These are phyloP conservation scores for Knoxdaviesia proteae DNA, from an alignment of 2,329 filamentous ascomycete genomes.

Conservation along the genomic window DNA sequence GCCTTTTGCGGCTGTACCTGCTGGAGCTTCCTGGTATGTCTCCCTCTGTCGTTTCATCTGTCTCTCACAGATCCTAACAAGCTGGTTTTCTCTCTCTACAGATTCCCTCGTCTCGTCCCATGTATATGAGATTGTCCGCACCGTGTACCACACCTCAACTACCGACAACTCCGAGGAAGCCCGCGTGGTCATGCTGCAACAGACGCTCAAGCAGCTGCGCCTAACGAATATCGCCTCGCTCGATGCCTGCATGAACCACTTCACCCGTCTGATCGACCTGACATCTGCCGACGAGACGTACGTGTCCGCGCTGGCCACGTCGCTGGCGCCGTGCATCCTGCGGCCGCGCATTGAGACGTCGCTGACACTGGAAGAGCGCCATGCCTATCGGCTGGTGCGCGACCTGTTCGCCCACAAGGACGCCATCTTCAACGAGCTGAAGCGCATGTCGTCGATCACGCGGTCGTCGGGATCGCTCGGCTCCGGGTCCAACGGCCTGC, in stretches of 20 bases:
- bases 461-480: conserved; percentile 38
- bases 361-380: conserved; percentile 87
- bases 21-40: conserved; percentile 73
- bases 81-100: conserved; percentile 17
- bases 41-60: not conserved
- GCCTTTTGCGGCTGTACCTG: conserved; percentile 80
- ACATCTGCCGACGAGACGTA: conserved; percentile 90
- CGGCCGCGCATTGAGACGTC: conserved; percentile 74
- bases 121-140: conserved; percentile 97
- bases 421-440: conserved; percentile 84
- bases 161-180: conserved; percentile 57
- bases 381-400: conserved; percentile 72
- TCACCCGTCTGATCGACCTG: conserved; percentile 86
- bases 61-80: not conserved
- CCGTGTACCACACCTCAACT: conserved; percentile 71
- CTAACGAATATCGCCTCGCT: conserved; percentile 97
- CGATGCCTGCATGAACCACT: conserved; percentile 94
- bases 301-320: conserved; percentile 49
- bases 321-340: conserved; percentile 67
- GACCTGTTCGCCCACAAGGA: conserved; percentile 91
- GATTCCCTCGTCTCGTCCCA: conserved; percentile 97
- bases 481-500: conserved; percentile 26
- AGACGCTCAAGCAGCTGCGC: conserved; percentile 81
- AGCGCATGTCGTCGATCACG: conserved; percentile 54
- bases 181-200: conserved; percentile 79